These are phyloP conservation scores for Nelumbo lutea DNA, from an alignment of 164 flowering plant genomes.

Conservation along the genomic window DNA sequence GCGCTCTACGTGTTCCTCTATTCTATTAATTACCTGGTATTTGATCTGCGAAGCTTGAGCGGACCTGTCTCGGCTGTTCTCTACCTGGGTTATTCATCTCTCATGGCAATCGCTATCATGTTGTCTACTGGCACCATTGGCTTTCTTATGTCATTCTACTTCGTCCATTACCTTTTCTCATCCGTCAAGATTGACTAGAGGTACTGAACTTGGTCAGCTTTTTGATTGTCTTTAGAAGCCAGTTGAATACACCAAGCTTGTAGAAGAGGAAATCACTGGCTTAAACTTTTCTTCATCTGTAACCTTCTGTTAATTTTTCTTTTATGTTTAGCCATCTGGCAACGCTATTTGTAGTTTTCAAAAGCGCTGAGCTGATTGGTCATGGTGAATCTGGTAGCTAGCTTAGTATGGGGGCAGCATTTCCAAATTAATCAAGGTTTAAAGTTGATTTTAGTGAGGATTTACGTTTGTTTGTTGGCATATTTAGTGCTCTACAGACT, in stretches of 20 bases:
- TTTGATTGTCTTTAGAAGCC: not conserved
- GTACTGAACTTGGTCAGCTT: not conserved
- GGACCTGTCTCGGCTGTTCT: slow-evolving; percentile 16
- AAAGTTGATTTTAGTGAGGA: no score
- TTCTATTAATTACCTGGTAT: slow-evolving; percentile 14
- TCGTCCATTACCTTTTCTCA: slow-evolving; percentile 15
- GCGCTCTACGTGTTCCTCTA: slow-evolving; percentile 16
- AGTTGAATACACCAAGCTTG: not conserved
- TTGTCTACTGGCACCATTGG: slow-evolving; percentile 17
- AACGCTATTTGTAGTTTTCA: no score
- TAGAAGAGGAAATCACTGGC: not conserved
- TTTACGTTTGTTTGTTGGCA: no score
- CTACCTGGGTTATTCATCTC: slow-evolving; percentile 15
- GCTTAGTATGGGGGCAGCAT: no score
- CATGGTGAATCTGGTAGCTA: no score
- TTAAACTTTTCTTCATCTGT: no score
- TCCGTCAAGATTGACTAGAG: slow-evolving; percentile 7
- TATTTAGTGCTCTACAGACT: no score
- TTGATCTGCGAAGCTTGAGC: slow-evolving; percentile 10
- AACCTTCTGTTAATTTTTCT: no score
- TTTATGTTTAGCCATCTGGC: no score
- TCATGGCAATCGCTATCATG: slow-evolving; percentile 15
- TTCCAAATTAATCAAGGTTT: no score
- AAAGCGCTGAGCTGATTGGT: no score
- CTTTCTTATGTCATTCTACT: slow-evolving; percentile 16